Percentiles rank a stretch among this genome's conserved stretches.
These are phyloP conservation scores for Candida mattraensis DNA, from an alignment of 805 yeast species.

Conservation along the genomic window DNA sequence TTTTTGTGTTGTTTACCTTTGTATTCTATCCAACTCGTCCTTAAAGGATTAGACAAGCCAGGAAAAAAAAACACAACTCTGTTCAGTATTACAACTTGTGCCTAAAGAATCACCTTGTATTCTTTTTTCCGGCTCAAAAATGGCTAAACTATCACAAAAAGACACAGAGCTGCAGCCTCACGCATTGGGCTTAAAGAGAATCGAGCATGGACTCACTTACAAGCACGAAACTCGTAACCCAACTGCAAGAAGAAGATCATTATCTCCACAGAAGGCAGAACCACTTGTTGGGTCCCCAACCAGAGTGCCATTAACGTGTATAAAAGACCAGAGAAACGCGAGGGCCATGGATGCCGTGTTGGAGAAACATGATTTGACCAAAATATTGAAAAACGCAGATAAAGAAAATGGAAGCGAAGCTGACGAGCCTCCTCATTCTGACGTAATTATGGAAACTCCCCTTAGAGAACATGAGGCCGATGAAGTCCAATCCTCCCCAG, in stretches of 20 bases:
- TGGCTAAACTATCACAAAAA: too few species aligned
- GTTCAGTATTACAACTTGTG: too few species aligned
- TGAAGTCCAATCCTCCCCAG: conserved; percentile 26
- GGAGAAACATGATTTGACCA: conserved; percentile 29
- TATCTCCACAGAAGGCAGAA: conserved; percentile 23
- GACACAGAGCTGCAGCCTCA: too few species aligned
- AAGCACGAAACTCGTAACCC: conserved; percentile 34
- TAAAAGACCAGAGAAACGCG: conserved; percentile 19
- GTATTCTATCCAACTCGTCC: too few species aligned
- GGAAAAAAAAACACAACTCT: too few species aligned
- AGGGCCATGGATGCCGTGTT: conserved; percentile 17
- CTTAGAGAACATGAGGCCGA: conserved; percentile 13
- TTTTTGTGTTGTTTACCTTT: too few species aligned
- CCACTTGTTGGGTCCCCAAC: conserved; percentile 14
- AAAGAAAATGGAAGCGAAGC: conserved; percentile 17
- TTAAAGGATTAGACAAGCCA: too few species aligned
- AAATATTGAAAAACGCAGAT: conserved; percentile 18
- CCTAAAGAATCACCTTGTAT: too few species aligned
- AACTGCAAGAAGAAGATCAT: conserved; percentile 20
- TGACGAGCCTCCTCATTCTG: conserved; percentile 4
- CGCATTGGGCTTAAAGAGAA: conserved; percentile 25
- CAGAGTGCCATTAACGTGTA: conserved; percentile 28
- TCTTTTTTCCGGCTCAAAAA: too few species aligned
- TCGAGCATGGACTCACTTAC: conserved; percentile 48
- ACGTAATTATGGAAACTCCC: conserved; percentile 9